Conservation (phyloP, 2,329 filamentous ascomycete genomes). For the Diaporthe sp. region DNA sequence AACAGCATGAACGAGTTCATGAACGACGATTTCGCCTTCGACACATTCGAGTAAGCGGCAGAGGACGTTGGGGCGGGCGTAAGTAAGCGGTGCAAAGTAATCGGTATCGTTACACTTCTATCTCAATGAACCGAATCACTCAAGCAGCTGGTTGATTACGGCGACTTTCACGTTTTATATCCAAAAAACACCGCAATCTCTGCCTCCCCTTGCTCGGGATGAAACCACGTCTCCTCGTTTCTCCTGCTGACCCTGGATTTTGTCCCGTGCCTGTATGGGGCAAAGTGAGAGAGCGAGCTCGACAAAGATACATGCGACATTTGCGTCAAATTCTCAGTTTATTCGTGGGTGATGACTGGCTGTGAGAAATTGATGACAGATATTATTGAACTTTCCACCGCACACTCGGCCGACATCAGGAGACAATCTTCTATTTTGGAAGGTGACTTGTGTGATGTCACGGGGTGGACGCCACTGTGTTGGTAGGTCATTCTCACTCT, state of each 20-base stretch:
- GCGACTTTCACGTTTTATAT: background rate
- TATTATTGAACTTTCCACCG: background rate
- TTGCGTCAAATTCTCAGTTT: background rate
- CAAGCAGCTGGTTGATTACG: background rate
- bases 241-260: background rate
- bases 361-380: background rate
- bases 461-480: background rate
- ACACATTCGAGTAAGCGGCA: constrained; percentile 21
- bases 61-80: background rate
- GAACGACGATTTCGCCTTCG: constrained; percentile 37
- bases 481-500: background rate
- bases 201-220: background rate
- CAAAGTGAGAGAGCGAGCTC: background rate
- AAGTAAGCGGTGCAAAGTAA: background rate
- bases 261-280: background rate
- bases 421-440: background rate
- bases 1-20: constrained; percentile 40
- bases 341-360: background rate
- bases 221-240: background rate
- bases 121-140: background rate
- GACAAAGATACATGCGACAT: background rate
- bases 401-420: background rate
- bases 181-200: background rate
- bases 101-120: background rate
- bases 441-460: background rate